Conservation (phyloP, 306 rosid species). For the Abrus precatorius region DNA sequence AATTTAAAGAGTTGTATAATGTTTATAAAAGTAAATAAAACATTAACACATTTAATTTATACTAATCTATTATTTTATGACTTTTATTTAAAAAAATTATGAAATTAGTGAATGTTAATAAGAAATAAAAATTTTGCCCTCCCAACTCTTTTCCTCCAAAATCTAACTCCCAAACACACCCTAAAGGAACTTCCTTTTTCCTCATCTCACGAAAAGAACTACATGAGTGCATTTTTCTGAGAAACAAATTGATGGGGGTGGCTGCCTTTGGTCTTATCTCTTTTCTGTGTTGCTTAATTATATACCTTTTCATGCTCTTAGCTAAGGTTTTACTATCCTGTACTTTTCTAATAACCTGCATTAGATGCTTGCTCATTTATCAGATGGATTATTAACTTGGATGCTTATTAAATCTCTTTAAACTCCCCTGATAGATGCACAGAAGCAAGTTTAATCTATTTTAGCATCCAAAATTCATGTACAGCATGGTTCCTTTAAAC, state of each 20-base stretch:
- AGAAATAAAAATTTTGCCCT: too few species aligned
- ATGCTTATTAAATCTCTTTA: constrained; percentile 7
- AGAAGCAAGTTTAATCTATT: background rate
- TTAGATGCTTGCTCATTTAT: constrained; percentile 28
- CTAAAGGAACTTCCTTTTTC: constrained; percentile 8
- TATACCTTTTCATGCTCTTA: background rate
- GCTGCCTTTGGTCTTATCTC: background rate
- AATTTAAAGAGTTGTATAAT: too few species aligned
- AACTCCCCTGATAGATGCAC: background rate
- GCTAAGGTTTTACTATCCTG: background rate
- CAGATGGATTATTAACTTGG: constrained; percentile 14
- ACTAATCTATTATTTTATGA: too few species aligned
- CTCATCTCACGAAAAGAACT: background rate
- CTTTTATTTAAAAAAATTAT: too few species aligned
- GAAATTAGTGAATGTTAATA: too few species aligned
- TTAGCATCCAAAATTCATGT: constrained; percentile 17
- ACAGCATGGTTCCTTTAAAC: constrained; percentile 2
- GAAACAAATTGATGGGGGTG: constrained; percentile 14
- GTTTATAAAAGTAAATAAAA: too few species aligned
- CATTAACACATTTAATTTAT: too few species aligned
- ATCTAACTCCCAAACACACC: too few species aligned
- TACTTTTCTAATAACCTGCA: constrained; percentile 8
- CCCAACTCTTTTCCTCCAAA: too few species aligned
- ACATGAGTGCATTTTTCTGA: background rate
- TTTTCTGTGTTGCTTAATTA: background rate